Conservation (phyloP, 345 rosid genomes). For the Eucalyptus fibrosa region DNA sequence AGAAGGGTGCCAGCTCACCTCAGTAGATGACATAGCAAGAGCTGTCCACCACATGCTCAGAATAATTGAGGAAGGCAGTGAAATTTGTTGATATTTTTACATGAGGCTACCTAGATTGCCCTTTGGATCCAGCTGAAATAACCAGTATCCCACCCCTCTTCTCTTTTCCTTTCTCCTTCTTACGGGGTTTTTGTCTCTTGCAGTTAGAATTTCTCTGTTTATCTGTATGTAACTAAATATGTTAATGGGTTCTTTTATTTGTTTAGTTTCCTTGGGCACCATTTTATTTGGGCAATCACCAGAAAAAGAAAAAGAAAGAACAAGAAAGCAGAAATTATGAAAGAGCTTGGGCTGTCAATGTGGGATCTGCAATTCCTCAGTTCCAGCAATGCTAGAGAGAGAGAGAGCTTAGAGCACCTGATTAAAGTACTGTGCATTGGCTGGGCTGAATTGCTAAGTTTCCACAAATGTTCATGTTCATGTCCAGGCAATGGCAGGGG, state of each 20-base stretch:
- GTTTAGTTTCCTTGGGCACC: background rate
- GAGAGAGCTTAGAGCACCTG: background rate
- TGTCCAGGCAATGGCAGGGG: background rate
- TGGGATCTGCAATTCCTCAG: background rate
- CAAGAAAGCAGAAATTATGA: background rate
- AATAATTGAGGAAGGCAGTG: constrained; percentile 45
- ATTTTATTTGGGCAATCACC: background rate
- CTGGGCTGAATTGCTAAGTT: background rate
- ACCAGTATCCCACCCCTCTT: constrained; percentile 1
- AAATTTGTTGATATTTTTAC: background rate
- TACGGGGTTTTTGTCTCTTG: background rate
- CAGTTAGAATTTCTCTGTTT: background rate
- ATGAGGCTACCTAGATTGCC: background rate
- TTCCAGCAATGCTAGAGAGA: background rate
- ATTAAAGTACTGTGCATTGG: background rate
- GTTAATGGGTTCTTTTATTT: background rate
- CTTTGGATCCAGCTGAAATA: background rate
- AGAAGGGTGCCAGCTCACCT: constrained; percentile 78
- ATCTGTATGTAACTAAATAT: background rate
- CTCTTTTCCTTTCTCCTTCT: background rate
- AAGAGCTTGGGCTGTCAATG: background rate
- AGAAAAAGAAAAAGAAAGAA: background rate
- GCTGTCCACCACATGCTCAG: constrained; percentile 80
- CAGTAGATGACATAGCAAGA: constrained; percentile 83
- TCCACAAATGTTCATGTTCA: background rate